Conservation (phyloP, 441 rosid species). For the Syzygium syzygioides region DNA sequence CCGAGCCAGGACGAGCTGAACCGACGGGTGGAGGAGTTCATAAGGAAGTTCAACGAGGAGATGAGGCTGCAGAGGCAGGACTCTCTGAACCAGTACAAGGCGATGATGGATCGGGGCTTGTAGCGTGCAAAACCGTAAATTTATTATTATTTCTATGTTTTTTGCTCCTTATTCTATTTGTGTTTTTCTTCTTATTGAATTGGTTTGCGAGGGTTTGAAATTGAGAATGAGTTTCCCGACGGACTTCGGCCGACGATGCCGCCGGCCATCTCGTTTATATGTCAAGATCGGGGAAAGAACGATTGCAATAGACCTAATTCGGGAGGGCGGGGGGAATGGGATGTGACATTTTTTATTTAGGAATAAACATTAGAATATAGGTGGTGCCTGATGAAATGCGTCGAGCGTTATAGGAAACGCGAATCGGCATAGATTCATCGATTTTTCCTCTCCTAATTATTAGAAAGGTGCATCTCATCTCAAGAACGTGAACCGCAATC, state of each 20-base stretch:
- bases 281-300: accelerated
- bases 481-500: not conserved
- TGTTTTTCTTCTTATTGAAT: not conserved
- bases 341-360: not conserved
- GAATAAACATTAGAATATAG: not conserved
- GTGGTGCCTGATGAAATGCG: not conserved
- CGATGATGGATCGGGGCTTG: not conserved
- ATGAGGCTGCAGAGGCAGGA: conserved; percentile 57
- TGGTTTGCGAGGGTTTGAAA: not conserved
- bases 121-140: not conserved
- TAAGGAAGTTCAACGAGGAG: conserved; percentile 43
- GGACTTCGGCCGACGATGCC: conserved; percentile 52
- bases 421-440: too few species aligned
- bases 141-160: accelerated
- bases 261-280: conserved; percentile 61
- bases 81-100: conserved; percentile 13
- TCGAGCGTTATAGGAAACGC: too few species aligned
- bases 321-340: not conserved
- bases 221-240: conserved; percentile 20
- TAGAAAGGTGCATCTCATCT: not conserved
- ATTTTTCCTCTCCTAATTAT: too few species aligned
- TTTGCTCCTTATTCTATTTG: not conserved
- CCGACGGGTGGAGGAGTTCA: conserved; percentile 59
- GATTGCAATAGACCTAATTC: too few species aligned
- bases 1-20: conserved; percentile 8